A percentile compares a stretch with the other conserved stretches of the same genome.
phyloP scores from a whole-genome alignment of 352 stramenopile genomes.

The Globisporangium lucens region DNA sequence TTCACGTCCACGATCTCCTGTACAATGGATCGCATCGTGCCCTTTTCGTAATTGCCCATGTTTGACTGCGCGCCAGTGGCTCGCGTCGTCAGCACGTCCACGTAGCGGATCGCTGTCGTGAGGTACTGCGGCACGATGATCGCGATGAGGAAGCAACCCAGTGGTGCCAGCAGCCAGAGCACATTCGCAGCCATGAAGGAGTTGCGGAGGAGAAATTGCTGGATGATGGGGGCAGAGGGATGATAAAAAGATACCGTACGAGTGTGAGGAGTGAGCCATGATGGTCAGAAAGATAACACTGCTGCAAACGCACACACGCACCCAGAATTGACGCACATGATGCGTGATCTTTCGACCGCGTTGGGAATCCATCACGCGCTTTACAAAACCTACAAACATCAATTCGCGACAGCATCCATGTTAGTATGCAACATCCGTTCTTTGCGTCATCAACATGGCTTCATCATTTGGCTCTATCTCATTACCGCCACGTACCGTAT shows the following conservation, averaged over 20 bases:
- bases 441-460: neutral
- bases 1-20: constrained; percentile 73
- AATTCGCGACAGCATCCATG: neutral
- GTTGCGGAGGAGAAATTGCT: constrained; percentile 50
- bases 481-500: neutral
- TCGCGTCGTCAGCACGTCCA: constrained; percentile 55
- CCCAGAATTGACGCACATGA: constrained; percentile 38
- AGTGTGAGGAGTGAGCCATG: neutral
- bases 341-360: constrained; percentile 25
- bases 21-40: constrained; percentile 56
- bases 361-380: constrained; percentile 7
- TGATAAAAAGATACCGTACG: neutral
- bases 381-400: constrained; percentile 7
- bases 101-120: constrained; percentile 63
- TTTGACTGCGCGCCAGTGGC: constrained; percentile 24
- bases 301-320: constrained; percentile 6
- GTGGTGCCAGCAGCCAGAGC: constrained; percentile 63
- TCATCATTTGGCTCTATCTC: neutral
- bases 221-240: neutral
- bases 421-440: neutral
- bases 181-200: constrained; percentile 77
- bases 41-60: constrained; percentile 37
- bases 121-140: constrained; percentile 72
- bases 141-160: constrained; percentile 68
- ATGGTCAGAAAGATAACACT: neutral